Percentiles rank a stretch among this genome's conserved stretches.
These are phyloP conservation scores for Pterocarpus macrocarpus DNA, from an alignment of 306 rosid species.

Conservation along the genomic window DNA sequence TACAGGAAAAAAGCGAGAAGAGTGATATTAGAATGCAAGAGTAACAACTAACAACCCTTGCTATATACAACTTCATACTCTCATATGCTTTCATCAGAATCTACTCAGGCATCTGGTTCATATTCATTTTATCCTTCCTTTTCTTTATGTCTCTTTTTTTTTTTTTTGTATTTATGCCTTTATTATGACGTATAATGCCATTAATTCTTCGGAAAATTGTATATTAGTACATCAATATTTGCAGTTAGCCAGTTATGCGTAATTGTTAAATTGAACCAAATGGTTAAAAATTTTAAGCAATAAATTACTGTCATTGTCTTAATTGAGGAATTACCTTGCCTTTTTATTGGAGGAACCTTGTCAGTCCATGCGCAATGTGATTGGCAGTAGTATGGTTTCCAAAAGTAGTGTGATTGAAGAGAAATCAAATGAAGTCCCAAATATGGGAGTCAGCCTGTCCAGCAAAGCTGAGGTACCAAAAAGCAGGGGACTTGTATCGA, in stretches of 20 bases:
- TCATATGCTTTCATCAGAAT: background rate
- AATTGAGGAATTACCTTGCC: constrained; percentile 2
- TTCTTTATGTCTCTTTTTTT: background rate
- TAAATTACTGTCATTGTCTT: constrained; percentile 11
- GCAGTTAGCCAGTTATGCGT: too few relatives aligned
- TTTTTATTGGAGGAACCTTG: constrained; percentile 61
- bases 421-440: constrained; percentile 47
- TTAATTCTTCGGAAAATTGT: too few relatives aligned
- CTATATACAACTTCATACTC: too few relatives aligned
- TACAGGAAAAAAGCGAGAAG: background rate
- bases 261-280: constrained; percentile 12
- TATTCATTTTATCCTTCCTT: constrained; percentile 10
- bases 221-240: too few relatives aligned
- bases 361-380: constrained; percentile 33
- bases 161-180: background rate
- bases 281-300: background rate
- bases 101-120: background rate
- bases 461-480: constrained; percentile 60
- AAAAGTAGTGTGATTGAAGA: constrained; percentile 39
- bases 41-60: background rate
- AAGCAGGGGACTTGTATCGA: constrained; percentile 86
- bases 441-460: constrained; percentile 43
- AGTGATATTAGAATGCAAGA: background rate
- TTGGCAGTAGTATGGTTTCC: constrained; percentile 26
- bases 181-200: background rate